These are phyloP conservation scores for Vigna unguiculata DNA, from an alignment of 306 rosid species.

Conservation along the genomic window DNA sequence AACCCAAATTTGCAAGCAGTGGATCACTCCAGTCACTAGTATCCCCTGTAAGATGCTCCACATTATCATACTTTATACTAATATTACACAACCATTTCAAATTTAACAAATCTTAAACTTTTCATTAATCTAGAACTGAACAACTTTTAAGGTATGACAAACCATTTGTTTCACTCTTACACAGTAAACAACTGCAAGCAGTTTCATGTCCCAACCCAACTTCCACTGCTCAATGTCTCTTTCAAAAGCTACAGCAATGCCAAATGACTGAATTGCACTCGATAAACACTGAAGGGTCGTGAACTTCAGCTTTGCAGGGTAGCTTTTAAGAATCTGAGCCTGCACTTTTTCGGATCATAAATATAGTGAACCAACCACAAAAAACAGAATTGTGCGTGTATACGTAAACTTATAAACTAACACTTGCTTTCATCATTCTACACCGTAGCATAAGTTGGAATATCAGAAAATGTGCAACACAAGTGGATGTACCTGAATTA, in stretches of 20 bases:
- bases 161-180: no score
- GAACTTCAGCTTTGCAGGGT: slow-evolving; percentile 58
- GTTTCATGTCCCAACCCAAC: slow-evolving; percentile 59
- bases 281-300: slow-evolving; percentile 55
- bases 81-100: no score
- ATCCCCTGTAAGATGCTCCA: slow-evolving; percentile 43
- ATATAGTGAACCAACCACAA: no score
- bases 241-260: slow-evolving; percentile 58
- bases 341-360: slow-evolving; percentile 30
- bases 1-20: slow-evolving; percentile 52
- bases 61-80: no score
- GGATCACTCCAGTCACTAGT: slow-evolving; percentile 45
- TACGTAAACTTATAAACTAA: background rate
- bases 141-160: no score
- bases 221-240: slow-evolving; percentile 63
- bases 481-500: slow-evolving; percentile 57
- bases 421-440: no score
- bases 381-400: no score
- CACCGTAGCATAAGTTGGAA: slow-evolving; percentile 10
- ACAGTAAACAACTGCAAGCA: slow-evolving; percentile 51
- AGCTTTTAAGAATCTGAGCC: slow-evolving; percentile 55
- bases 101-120: no score
- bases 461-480: slow-evolving; percentile 20
- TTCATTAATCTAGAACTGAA: background rate
- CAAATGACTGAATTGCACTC: slow-evolving; percentile 61